Evolutionary conservation across 306 rosid species (phyloP).

Genomic region (Cucumis sativus): Cucumber_9930_V3 NC_026657.2:40147501-40148000

Average conservation of each 20-base stretch:
- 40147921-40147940: neutral
- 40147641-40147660: neutral
- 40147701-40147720: neutral
- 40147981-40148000: slow-evolving; percentile 22
- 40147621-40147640: neutral
- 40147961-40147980: neutral
- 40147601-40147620: neutral
- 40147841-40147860: slow-evolving; percentile 83
- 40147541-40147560: neutral
- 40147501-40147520: slow-evolving; percentile 69
- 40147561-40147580: neutral
- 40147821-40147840: slow-evolving; percentile 75
- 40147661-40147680: neutral
- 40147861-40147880: slow-evolving; percentile 91
- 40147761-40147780: slow-evolving; percentile 49
- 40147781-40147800: slow-evolving; percentile 79
- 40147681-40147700: neutral
- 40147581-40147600: neutral
- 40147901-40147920: slow-evolving; percentile 66
- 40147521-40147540: slow-evolving; percentile 13
- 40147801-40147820: slow-evolving; percentile 71
- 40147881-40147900: slow-evolving; percentile 81
- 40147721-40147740: neutral
- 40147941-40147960: neutral
- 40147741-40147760: slow-evolving; percentile 27